Percentiles rank a stretch among this genome's conserved stretches.
phyloP scores from a whole-genome alignment of 116 monocot species.

The Iris pallida region DNA sequence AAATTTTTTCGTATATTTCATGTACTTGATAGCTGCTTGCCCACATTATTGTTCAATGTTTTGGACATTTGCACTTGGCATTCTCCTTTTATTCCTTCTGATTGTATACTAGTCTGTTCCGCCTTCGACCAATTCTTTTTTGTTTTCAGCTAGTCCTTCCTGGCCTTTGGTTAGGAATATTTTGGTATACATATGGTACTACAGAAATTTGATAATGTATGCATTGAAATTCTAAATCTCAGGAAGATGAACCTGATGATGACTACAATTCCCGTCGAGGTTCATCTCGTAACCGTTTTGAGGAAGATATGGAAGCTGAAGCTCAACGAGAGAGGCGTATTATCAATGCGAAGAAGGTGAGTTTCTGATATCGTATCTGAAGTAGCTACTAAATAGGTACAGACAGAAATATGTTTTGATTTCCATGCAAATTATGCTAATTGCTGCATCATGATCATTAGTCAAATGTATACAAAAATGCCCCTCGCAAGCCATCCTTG shows the following conservation, averaged over 20 bases:
- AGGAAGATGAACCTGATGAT: constrained; percentile 88
- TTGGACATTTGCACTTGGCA: no score
- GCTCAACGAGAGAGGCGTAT: constrained; percentile 78
- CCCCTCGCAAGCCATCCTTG: constrained; percentile 40
- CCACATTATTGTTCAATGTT: no score
- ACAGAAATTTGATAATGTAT: no score
- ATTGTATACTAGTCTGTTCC: no score
- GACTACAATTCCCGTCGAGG: constrained; percentile 58
- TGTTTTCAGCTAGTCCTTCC: background rate
- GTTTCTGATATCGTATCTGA: constrained; percentile 2
- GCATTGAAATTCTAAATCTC: background rate
- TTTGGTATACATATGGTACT: no score
- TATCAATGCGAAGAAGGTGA: constrained; percentile 75
- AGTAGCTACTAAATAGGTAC: background rate
- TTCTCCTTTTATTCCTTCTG: no score
- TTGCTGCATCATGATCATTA: constrained; percentile 23
- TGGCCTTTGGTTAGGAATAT: background rate
- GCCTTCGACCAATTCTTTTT: no score
- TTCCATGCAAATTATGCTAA: constrained; percentile 1
- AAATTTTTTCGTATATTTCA: no score
- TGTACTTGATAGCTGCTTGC: no score
- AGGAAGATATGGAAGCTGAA: constrained; percentile 92
- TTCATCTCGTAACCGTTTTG: constrained; percentile 59
- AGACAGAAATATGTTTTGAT: background rate
- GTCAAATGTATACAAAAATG: constrained; percentile 35